Percentiles rank a stretch among this genome's conserved stretches.
These are phyloP conservation scores for Penicilliopsis zonata DNA, from an alignment of 495 filamentous ascomycete species.

Conservation along the genomic window DNA sequence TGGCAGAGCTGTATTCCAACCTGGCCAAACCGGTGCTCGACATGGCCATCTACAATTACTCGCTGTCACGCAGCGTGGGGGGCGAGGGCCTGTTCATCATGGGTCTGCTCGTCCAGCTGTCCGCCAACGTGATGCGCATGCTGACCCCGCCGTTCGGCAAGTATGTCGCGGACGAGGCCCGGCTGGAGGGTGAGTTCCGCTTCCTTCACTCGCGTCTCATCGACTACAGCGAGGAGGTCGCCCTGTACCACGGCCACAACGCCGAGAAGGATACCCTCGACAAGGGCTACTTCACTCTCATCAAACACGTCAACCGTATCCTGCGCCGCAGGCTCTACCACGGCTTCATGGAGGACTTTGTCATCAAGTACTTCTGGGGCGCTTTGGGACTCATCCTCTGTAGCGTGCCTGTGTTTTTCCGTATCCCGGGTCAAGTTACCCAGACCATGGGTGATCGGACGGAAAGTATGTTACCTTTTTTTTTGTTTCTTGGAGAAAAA, in stretches of 20 bases:
- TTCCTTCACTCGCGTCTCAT: slow-evolving; percentile 92
- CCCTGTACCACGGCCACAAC: slow-evolving; percentile 85
- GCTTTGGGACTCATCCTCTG: slow-evolving; percentile 88
- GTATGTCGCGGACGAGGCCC: slow-evolving; percentile 93
- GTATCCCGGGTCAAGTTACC: slow-evolving; percentile 61
- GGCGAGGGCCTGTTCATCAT: slow-evolving; percentile 91
- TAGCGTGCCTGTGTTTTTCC: slow-evolving; percentile 92
- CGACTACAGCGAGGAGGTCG: slow-evolving; percentile 90
- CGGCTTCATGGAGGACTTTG: slow-evolving; percentile 97
- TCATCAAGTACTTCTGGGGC: slow-evolving; percentile 99
- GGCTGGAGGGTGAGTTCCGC: slow-evolving; percentile 89
- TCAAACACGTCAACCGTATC: slow-evolving; percentile 97
- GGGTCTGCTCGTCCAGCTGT: slow-evolving; percentile 85
- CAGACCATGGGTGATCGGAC: slow-evolving; percentile 81
- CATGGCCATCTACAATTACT: slow-evolving; percentile 93
- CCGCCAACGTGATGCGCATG: slow-evolving; percentile 84
- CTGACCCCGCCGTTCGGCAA: slow-evolving; percentile 96
- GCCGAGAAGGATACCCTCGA: slow-evolving; percentile 95
- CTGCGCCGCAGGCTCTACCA: slow-evolving; percentile 82
- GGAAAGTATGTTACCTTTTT: slow-evolving; percentile 47
- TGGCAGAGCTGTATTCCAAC: slow-evolving; percentile 93
- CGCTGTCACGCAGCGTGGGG: slow-evolving; percentile 82
- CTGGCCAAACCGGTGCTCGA: slow-evolving; percentile 92
- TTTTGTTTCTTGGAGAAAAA: neutral
- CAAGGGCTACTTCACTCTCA: slow-evolving; percentile 96